Evolutionary conservation across 306 rosid species (phyloP).

Genomic region (Lathyrus tuberosus): DNA sequence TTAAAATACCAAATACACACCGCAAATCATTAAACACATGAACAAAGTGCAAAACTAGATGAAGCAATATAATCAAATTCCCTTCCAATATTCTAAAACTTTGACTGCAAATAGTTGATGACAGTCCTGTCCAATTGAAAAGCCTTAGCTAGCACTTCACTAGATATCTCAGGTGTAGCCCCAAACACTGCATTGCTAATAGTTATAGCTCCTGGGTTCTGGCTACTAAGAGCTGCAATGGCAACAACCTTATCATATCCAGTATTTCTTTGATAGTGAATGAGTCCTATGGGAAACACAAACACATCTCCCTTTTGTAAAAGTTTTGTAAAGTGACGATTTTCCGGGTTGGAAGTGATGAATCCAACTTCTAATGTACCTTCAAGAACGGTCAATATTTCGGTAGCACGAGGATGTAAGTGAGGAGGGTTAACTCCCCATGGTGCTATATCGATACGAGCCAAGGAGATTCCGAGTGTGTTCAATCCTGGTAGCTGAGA

Average conservation of each 20-base stretch:
- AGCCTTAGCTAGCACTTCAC: slow-evolving; percentile 34
- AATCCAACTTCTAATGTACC: slow-evolving; percentile 50
- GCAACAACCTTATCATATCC: slow-evolving; percentile 44
- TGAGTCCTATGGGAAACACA: slow-evolving; percentile 48
- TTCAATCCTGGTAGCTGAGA: slow-evolving; percentile 47
- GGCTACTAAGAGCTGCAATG: slow-evolving; percentile 46
- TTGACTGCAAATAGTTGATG: slow-evolving; percentile 32
- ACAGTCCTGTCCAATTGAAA: slow-evolving; percentile 30
- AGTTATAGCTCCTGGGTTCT: slow-evolving; percentile 45
- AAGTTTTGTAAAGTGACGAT: slow-evolving; percentile 32
- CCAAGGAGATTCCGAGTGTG: slow-evolving; percentile 40
- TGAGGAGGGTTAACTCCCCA: slow-evolving; percentile 57
- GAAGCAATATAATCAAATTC: not conserved
- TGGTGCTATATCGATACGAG: slow-evolving; percentile 44
- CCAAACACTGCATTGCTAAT: slow-evolving; percentile 49
- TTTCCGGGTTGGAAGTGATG: slow-evolving; percentile 50
- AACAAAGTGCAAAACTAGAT: not conserved
- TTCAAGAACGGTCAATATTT: slow-evolving; percentile 40
- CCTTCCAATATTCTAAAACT: slow-evolving; percentile 31
- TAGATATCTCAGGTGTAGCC: slow-evolving; percentile 33
- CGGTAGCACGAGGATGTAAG: slow-evolving; percentile 48
- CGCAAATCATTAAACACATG: not conserved
- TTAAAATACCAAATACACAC: not conserved
- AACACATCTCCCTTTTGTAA: slow-evolving; percentile 48
- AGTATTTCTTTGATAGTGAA: slow-evolving; percentile 46